Base-by-base conservation (phyloP, 495 filamentous ascomycete genomes). In the Penicillium tannophilum region DNA sequence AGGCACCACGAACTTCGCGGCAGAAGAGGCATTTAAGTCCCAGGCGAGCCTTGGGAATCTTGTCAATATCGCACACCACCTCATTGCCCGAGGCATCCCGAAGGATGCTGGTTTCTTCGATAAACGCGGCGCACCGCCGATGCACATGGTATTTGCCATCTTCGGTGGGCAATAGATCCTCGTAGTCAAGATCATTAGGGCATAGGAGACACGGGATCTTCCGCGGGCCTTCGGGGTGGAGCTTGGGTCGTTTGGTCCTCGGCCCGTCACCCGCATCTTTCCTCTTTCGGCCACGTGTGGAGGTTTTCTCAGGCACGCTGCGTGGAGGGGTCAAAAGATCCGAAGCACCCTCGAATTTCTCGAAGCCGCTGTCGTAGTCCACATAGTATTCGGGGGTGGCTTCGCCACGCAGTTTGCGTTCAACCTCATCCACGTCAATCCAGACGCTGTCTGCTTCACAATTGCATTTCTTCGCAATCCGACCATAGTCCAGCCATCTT, bases 361-460 rank as follows among this genome's bases (percentile, higher is more conserved):
- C 86, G 1, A 91, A 83, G 30, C 86, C 85, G 59, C 81, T 82
- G 30, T 83, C 82, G 2, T 89, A 85, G 52, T 92, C 89, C 0
- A 86, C 90, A 60, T 93, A 91, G 63, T 88, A 95, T 53, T 97
- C 94, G 1, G 86, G 86, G 0, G 93, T 97, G 28, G 89, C 84
- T 71, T 98, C 94, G 8, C 94, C 95, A 44, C 92, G 83, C 31
- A 98, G 76, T 73, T 94, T 97, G 55, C 95, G 89, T 73, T 98
- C 91, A 59, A 99, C 92, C 61, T 97, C 92, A 39, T 86, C 86
- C 14, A 97, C 91, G 66, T 99, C 92, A 44, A 99, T 92, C 93
- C 94, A 99, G 24, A 99, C 94, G 61, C 92, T 97, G 76, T 99
- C 94, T 47, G 92, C 84, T 64, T 91, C 90, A 70, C 94, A 99